A percentile compares a stretch with the other conserved stretches of the same genome.
Conservation (phyloP, 352 stramenopile species). For the Globisporangium nagaii region DNA sequence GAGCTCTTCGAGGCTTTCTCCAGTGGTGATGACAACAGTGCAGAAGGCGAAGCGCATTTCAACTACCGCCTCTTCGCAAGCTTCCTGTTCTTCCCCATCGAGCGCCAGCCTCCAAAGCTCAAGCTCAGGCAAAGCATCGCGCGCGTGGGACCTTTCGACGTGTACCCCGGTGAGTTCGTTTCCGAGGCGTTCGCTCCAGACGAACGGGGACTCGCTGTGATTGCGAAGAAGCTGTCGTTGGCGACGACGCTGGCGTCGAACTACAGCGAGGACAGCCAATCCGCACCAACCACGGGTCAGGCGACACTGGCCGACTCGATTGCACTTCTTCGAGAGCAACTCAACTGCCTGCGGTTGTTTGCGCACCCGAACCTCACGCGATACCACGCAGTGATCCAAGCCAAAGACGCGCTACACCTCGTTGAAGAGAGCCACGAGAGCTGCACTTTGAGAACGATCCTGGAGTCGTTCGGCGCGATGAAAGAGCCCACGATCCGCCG, state of each 20-base stretch:
- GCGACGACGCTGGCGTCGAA: background rate
- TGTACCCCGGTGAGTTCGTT: conserved; percentile 1
- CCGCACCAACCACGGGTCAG: too few relatives aligned
- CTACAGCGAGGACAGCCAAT: too few relatives aligned
- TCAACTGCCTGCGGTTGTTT: conserved; percentile 37
- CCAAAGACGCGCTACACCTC: conserved; percentile 26
- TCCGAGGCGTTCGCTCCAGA: background rate
- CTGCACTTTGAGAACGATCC: conserved; percentile 51
- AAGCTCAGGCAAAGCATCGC: conserved; percentile 5
- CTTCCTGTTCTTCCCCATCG: conserved; percentile 51
- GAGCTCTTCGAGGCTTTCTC: conserved; percentile 20
- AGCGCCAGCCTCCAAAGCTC: conserved; percentile 1
- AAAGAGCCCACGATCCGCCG: conserved; percentile 64
- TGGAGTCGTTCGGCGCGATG: conserved; percentile 67
- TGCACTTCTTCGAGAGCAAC: conserved; percentile 16
- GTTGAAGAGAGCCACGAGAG: conserved; percentile 28
- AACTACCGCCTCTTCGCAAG: conserved; percentile 45
- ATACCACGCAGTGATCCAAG: conserved; percentile 24
- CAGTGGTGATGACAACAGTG: conserved; percentile 6
- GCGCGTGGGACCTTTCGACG: background rate
- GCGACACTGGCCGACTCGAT: background rate
- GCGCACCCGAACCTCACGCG: conserved; percentile 36
- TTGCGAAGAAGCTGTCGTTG: conserved; percentile 10
- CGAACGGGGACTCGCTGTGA: background rate
- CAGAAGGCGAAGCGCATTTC: conserved; percentile 12